phyloP scores from a whole-genome alignment of 257 asterid species.

The Coffea canephora region DNA sequence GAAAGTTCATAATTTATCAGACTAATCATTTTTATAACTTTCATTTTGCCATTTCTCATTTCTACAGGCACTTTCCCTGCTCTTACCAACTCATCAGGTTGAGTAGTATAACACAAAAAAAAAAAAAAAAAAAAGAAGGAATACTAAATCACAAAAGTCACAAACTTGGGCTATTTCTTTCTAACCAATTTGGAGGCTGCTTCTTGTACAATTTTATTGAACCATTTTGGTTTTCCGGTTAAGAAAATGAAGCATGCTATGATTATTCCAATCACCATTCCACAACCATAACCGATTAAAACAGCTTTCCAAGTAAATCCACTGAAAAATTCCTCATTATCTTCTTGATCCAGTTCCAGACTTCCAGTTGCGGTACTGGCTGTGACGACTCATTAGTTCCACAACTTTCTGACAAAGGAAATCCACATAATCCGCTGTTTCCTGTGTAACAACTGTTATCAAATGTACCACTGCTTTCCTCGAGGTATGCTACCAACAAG shows the following conservation, averaged over 20 bases:
- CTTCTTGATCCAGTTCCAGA: constrained; percentile 2
- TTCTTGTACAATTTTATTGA: not conserved
- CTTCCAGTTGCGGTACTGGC: not conserved
- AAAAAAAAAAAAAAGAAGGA: no score
- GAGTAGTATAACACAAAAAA: no score
- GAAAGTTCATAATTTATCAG: no score
- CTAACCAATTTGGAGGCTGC: not conserved
- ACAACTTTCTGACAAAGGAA: constrained; percentile 24
- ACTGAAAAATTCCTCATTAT: not conserved
- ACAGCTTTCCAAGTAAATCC: constrained; percentile 32
- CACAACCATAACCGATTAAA: constrained; percentile 27
- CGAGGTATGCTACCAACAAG: constrained; percentile 15
- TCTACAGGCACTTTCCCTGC: no score
- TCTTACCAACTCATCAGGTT: no score
- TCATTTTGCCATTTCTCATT: no score
- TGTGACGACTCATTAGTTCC: not conserved
- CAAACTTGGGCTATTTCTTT: constrained; percentile 9
- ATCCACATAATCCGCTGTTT: constrained; percentile 24
- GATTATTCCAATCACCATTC: constrained; percentile 19
- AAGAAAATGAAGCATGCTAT: constrained; percentile 21
- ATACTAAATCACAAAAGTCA: no score
- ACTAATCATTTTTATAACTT: no score
- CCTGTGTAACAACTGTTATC: constrained; percentile 17
- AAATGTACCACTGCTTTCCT: constrained; percentile 17
- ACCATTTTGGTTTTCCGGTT: constrained; percentile 25